Evolutionary conservation across 768 basidiomycete species (phyloP), one percentile per base, ranked within the genome.

Genomic region (Kwoniella sp.): DNA sequence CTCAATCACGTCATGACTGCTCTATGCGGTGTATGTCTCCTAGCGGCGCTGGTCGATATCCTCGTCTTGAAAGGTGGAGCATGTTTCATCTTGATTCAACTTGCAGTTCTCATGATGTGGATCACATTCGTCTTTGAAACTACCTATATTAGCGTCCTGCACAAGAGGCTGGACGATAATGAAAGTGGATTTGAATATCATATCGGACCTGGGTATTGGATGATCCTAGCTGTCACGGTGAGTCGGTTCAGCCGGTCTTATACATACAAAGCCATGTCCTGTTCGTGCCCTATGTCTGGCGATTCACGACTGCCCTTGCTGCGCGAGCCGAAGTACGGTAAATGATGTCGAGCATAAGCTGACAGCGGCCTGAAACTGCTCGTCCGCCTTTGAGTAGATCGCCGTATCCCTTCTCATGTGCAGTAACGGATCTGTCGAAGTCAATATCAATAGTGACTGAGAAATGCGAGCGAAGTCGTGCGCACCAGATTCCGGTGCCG

Each of bases 61-160:
- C 21, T 60, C 12, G 33, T 60, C 0, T 8, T 60, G 0, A 1
- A 52, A 17, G 58, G 58, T 8, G 58, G 58, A 5, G 58, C 52
- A 2, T 48, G 50, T 60, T 1, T 9, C 48, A 49, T 50, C 24
- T 26, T 60, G 19, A 25, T 60, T 24, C 47, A 60, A n/a, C 27
- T 60, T 5, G 47, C 50, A 15, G 25, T 60, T 2, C 19, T 60
- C 19, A 26, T 60, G 49, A 60, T 60, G 58, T 60, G 58, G 58
- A 60, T 60, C 24, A 60, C 58, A 7, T 60, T 60, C 36, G 47
- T 60, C 3, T 26, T 60, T 15, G 58, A 60, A 22, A 60, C 49
- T 1, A 27, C 26, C 0, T 60, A 60, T 13, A 49, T 60, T 12
- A 53, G 58, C 37, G 36, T 52, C 21, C 17, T 60, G 1, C 58